These are phyloP conservation scores for Hymenoscyphus salicellus DNA, from an alignment of 2,329 filamentous ascomycete species.

Conservation along the genomic window DNA sequence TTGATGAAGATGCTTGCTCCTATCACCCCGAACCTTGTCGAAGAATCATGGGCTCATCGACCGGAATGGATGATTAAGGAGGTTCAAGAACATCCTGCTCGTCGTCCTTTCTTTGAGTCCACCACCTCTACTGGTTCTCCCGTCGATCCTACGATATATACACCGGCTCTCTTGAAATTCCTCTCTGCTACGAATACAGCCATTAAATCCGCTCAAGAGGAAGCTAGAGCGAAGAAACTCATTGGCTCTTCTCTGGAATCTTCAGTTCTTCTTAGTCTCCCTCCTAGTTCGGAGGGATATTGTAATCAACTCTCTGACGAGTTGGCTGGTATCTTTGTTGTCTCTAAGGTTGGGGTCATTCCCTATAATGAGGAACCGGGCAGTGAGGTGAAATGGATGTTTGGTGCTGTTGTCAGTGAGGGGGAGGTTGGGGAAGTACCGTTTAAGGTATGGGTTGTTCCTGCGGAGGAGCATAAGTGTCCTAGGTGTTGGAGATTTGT, in stretches of 20 bases:
- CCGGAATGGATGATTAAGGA: conserved; percentile 58
- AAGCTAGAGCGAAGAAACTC: conserved; percentile 65
- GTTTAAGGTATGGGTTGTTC: conserved; percentile 33
- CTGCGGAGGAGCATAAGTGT: conserved; percentile 66
- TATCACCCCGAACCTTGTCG: conserved; percentile 76
- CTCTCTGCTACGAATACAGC: conserved; percentile 49
- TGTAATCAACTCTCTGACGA: conserved; percentile 39
- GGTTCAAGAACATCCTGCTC: conserved; percentile 41
- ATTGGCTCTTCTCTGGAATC: conserved; percentile 81
- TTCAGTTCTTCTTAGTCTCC: conserved; percentile 57
- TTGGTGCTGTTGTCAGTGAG: conserved; percentile 21
- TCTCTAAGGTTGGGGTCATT: conserved; percentile 59
- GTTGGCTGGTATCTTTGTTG: conserved; percentile 61
- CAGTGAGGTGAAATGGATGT: conserved; percentile 45
- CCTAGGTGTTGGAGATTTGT: conserved; percentile 85
- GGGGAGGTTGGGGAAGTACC: conserved; percentile 17
- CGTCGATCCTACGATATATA: conserved; percentile 7
- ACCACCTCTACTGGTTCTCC: conserved; percentile 14
- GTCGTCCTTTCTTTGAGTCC: conserved; percentile 34
- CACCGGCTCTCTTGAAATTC: conserved; percentile 24
- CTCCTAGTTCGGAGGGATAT: conserved; percentile 33
- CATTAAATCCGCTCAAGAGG: conserved; percentile 74
- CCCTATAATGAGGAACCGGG: conserved; percentile 41
- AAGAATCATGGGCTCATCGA: conserved; percentile 81
- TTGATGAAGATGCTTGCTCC: conserved; percentile 77